phyloP scores from a whole-genome alignment of 192 early-diverging fungal genomes.

The Coemansia javaensis region DNA sequence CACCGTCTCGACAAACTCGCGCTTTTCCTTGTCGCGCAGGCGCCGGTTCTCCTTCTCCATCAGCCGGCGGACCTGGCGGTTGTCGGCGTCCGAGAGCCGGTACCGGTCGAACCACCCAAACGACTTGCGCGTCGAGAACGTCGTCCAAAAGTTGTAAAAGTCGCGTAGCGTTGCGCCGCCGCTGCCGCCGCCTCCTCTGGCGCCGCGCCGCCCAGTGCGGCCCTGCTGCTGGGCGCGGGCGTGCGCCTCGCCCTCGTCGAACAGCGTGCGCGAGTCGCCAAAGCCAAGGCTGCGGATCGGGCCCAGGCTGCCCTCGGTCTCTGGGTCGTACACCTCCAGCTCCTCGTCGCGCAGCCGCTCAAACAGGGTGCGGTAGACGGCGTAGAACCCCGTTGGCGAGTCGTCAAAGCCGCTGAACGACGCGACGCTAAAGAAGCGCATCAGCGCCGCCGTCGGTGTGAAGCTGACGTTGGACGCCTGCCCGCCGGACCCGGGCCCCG shows the following conservation, averaged over 20 bases:
- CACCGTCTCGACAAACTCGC: slow-evolving; percentile 72
- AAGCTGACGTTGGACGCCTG: slow-evolving; percentile 44
- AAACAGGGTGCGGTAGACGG: slow-evolving; percentile 78
- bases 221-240: slow-evolving; percentile 9
- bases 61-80: slow-evolving; percentile 68
- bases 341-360: slow-evolving; percentile 77
- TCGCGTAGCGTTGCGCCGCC: slow-evolving; percentile 51
- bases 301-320: slow-evolving; percentile 17
- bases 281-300: slow-evolving; percentile 53
- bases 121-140: slow-evolving; percentile 79
- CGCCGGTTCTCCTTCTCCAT: slow-evolving; percentile 95
- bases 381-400: slow-evolving; percentile 67
- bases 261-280: slow-evolving; percentile 63
- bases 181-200: slow-evolving; percentile 12
- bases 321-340: slow-evolving; percentile 19
- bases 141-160: slow-evolving; percentile 77
- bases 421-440: slow-evolving; percentile 75
- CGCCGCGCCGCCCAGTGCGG: not conserved
- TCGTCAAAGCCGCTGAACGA: slow-evolving; percentile 72
- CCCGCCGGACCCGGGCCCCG: slow-evolving; percentile 42
- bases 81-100: slow-evolving; percentile 70
- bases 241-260: slow-evolving; percentile 56
- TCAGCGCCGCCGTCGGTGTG: slow-evolving; percentile 54
- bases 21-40: slow-evolving; percentile 65
- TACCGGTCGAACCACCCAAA: slow-evolving; percentile 93